Base-by-base conservation (phyloP, 768 basidiomycete genomes). In the Aureoboletus auriporus region DNA sequence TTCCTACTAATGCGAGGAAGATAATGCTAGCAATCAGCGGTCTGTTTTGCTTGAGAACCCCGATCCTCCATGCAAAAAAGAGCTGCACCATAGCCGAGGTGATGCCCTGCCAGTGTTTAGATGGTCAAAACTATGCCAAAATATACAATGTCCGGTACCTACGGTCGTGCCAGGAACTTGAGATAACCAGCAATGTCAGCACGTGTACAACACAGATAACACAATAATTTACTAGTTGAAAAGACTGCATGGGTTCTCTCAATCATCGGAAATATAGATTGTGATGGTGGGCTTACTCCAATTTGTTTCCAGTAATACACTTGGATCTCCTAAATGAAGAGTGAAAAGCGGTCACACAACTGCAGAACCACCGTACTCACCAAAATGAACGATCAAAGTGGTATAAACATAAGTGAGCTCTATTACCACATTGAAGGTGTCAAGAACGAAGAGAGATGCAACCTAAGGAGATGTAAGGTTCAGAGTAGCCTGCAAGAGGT, bases 31-130 rank as follows among this genome's bases (percentile, higher is more conserved):
- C 13, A 28, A 64, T 29, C 26, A 57, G 16, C 26, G 53, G 30
- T 29, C 33, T 42, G 34, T 27, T 54, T 23, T 52, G 49, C 13
- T 47, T 55, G 35, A 64, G 48, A 37, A 65, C 35, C 16, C 45
- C 45, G 36, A 64, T 58, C 44, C 62, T 55, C 61, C 63, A 63
- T 12, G 62, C 64, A 41, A 64, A 65, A 42, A 64, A 64, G 27
- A 65, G 30, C 13, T 64, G 62, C 10, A 64, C 62, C 28, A 58
- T 44, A 42, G 63, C 50, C 12, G 63, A 57, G 6, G 65, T 52
- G 26, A 65, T 14, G 10, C 64, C 63, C 62, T 64, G 20, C 4
- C 20, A 23, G 20, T 23, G 36, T 44, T 16, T n/a, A 6, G 7
- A 20, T 8, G 28, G 9, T 56, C 8, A 54, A 39, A 39, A 29